phyloP scores from a whole-genome alignment of 306 rosid species.

The Gastrolobium bilobum region DNA sequence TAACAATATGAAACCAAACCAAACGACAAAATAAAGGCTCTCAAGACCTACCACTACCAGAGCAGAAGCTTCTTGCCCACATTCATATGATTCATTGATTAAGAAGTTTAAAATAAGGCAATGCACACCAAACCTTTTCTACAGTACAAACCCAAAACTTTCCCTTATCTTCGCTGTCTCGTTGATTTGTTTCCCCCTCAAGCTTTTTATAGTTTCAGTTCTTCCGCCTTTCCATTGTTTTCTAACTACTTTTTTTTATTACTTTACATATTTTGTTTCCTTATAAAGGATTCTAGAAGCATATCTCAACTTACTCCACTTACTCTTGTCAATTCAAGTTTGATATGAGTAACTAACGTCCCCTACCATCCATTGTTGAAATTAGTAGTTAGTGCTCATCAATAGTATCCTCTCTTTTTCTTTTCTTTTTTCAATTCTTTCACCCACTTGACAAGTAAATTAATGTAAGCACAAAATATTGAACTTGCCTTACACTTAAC shows the following conservation, averaged over 20 bases:
- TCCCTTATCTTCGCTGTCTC: neutral
- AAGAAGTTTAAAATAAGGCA: constrained; percentile 16
- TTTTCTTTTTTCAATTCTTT: constrained; percentile 36
- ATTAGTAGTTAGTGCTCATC: constrained; percentile 29
- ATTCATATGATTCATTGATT: constrained; percentile 29
- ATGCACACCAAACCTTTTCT: constrained; percentile 43
- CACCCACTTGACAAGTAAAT: constrained; percentile 35
- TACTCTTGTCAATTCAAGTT: constrained; percentile 59
- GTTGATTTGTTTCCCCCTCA: constrained; percentile 21
- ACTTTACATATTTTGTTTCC: constrained; percentile 19
- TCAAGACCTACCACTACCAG: constrained; percentile 15
- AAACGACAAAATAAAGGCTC: constrained; percentile 31
- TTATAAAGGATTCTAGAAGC: constrained; percentile 61
- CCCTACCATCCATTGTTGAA: constrained; percentile 57
- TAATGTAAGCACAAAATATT: constrained; percentile 10
- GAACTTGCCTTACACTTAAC: constrained; percentile 33
- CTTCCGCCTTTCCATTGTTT: constrained; percentile 47
- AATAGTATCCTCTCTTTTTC: neutral
- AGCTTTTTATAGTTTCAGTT: constrained; percentile 33
- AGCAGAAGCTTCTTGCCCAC: constrained; percentile 30
- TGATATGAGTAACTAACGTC: constrained; percentile 53
- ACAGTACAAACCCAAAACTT: constrained; percentile 30
- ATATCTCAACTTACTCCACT: constrained; percentile 59
- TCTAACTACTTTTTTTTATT: constrained; percentile 35
- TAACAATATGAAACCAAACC: neutral